Conservation (phyloP, 805 yeast species). For the Hanseniaspora meyeri region DNA sequence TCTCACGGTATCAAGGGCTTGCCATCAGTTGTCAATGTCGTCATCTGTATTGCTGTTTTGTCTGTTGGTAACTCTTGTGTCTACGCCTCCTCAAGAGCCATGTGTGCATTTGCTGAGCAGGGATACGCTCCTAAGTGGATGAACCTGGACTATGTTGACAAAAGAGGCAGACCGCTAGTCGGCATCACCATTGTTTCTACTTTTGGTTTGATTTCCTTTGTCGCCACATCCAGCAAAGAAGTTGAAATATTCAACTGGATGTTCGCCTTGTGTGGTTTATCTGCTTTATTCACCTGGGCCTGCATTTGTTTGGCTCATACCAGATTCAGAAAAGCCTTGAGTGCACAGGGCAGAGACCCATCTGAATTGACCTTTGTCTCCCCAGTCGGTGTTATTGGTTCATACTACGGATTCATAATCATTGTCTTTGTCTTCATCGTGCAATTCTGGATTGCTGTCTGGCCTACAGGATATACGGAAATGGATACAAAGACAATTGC, state of each 20-base stretch:
- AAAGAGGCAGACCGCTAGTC: constrained; percentile 54
- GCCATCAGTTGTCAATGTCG: constrained; percentile 56
- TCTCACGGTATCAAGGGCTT: constrained; percentile 52
- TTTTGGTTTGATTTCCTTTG: constrained; percentile 48
- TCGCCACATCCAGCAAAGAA: constrained; percentile 42
- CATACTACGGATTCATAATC: constrained; percentile 47
- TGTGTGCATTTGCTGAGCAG: constrained; percentile 50
- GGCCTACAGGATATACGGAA: constrained; percentile 46
- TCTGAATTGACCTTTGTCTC: constrained; percentile 58
- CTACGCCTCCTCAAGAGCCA: constrained; percentile 55
- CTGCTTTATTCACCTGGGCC: constrained; percentile 53
- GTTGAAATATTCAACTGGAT: constrained; percentile 53
- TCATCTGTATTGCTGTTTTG: constrained; percentile 50
- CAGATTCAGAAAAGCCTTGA: constrained; percentile 52
- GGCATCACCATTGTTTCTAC: constrained; percentile 40
- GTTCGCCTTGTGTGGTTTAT: constrained; percentile 48
- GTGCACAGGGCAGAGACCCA: constrained; percentile 51
- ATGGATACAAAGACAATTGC: constrained; percentile 35
- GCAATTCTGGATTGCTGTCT: constrained; percentile 74
- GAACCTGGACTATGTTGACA: constrained; percentile 47
- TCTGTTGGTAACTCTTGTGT: constrained; percentile 65
- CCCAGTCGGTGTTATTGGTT: constrained; percentile 57
- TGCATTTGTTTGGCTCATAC: constrained; percentile 48
- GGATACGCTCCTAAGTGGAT: constrained; percentile 45
- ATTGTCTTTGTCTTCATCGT: constrained; percentile 53